A percentile compares a stretch with the other conserved stretches of the same genome.
phyloP scores from a whole-genome alignment of 2,329 filamentous ascomycete species.

The Penicillium sp. region DNA sequence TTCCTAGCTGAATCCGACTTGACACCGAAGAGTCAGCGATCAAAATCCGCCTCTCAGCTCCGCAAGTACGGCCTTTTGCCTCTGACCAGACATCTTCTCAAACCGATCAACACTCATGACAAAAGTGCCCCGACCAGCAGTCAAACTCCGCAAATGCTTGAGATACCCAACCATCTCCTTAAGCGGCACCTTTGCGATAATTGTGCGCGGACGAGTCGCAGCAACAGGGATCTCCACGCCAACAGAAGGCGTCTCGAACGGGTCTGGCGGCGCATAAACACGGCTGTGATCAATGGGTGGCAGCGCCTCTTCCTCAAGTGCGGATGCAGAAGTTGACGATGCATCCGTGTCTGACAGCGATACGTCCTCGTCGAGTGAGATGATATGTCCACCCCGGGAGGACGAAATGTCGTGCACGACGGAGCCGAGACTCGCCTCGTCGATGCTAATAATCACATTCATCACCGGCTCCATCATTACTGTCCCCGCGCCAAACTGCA shows the following conservation, averaged over 20 bases:
- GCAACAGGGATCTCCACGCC: conserved; percentile 29
- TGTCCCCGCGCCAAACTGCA: conserved; percentile 43
- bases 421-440: conserved; percentile 74
- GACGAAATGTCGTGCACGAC: conserved; percentile 81
- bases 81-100: conserved; percentile 62
- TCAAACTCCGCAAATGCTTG: conserved; percentile 83
- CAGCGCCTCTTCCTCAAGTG: conserved; percentile 30
- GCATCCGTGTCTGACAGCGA: conserved; percentile 32
- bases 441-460: conserved; percentile 81
- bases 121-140: conserved; percentile 76
- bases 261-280: conserved; percentile 87
- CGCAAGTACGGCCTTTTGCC: conserved; percentile 58
- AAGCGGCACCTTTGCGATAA: conserved; percentile 83
- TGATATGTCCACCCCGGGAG: conserved; percentile 69
- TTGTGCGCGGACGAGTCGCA: conserved; percentile 56
- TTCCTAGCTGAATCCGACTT: neutral
- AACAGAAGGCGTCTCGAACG: conserved; percentile 54
- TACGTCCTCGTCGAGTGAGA: conserved; percentile 64
- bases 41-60: conserved; percentile 43
- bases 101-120: conserved; percentile 73
- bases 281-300: conserved; percentile 64
- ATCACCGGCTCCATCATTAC: conserved; percentile 90
- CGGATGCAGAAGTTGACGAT: conserved; percentile 10
- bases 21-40: neutral
- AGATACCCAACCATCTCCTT: conserved; percentile 97